phyloP scores from a whole-genome alignment of 2,329 filamentous ascomycete species.

The Arthroderma uncinatum region DNA sequence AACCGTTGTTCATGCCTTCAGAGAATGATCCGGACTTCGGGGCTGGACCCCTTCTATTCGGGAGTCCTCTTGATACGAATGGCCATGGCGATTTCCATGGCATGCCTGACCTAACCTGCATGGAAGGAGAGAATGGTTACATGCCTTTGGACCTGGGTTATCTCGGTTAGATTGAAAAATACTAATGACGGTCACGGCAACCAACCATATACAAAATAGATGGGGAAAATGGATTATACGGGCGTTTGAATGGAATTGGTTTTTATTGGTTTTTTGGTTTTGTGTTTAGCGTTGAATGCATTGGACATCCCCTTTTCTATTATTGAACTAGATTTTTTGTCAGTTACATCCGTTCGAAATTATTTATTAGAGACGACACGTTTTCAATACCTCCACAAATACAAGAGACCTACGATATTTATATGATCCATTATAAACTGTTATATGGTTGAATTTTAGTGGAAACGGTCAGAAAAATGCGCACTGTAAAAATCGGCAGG shows the following conservation, averaged over 20 bases:
- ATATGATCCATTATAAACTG: too few relatives aligned
- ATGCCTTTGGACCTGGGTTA: slow-evolving; percentile 3
- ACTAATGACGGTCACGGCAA: background rate
- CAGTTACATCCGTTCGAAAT: background rate
- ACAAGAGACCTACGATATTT: too few relatives aligned
- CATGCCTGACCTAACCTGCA: background rate
- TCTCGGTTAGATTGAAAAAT: background rate
- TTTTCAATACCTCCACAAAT: too few relatives aligned
- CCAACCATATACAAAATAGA: background rate
- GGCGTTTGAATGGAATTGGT: background rate
- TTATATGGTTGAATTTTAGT: too few relatives aligned
- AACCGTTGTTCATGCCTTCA: slow-evolving; percentile 6
- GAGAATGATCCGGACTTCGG: slow-evolving; percentile 8
- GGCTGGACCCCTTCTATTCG: slow-evolving; percentile 7
- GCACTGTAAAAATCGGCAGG: background rate
- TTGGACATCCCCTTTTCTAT: background rate
- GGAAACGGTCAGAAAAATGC: too few relatives aligned
- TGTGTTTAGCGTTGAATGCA: background rate
- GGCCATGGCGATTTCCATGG: slow-evolving; percentile 5
- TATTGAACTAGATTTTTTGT: background rate
- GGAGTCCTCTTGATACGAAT: slow-evolving; percentile 1
- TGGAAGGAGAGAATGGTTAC: slow-evolving; percentile 4
- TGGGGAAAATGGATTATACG: background rate
- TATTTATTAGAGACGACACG: background rate
- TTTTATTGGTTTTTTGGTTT: background rate